Conservation (phyloP, 805 yeast genomes). For the Jamesozyma rosinii region DNA sequence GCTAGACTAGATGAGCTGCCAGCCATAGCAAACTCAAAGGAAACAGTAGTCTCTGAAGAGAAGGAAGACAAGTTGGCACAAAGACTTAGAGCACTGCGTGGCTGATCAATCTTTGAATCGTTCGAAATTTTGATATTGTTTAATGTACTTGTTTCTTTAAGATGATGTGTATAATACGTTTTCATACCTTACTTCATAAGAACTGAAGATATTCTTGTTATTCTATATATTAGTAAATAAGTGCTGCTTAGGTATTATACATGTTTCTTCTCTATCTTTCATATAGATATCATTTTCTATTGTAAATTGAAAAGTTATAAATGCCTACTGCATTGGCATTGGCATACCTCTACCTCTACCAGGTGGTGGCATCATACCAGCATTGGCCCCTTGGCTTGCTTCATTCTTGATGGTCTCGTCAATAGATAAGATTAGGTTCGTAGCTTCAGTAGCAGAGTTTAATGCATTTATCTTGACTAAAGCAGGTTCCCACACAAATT, state of each 20-base stretch:
- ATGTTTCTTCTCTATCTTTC: neutral
- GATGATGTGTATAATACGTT: neutral
- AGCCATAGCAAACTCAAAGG: slow-evolving; percentile 47
- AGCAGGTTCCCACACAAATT: slow-evolving; percentile 96
- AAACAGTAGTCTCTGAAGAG: slow-evolving; percentile 45
- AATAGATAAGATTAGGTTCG: slow-evolving; percentile 82
- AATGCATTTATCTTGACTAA: slow-evolving; percentile 90
- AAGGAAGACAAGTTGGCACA: slow-evolving; percentile 84
- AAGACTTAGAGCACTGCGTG: slow-evolving; percentile 75
- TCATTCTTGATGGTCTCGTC: slow-evolving; percentile 85
- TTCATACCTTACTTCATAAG: neutral
- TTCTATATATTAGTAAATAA: neutral
- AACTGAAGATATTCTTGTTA: neutral
- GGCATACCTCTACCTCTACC: slow-evolving; percentile 72
- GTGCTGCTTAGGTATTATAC: neutral
- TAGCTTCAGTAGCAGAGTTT: slow-evolving; percentile 94
- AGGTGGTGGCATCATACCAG: slow-evolving; percentile 40
- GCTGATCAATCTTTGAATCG: slow-evolving; percentile 15
- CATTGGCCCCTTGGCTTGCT: slow-evolving; percentile 47
- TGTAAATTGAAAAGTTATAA: neutral
- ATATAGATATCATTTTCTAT: neutral
- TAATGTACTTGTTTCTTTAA: neutral
- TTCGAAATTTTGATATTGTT: no score
- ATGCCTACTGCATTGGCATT: slow-evolving; percentile 20
- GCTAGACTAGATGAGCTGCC: slow-evolving; percentile 43